Conservation (phyloP, 2,329 filamentous ascomycete species). For the Phialophora expanda region DNA sequence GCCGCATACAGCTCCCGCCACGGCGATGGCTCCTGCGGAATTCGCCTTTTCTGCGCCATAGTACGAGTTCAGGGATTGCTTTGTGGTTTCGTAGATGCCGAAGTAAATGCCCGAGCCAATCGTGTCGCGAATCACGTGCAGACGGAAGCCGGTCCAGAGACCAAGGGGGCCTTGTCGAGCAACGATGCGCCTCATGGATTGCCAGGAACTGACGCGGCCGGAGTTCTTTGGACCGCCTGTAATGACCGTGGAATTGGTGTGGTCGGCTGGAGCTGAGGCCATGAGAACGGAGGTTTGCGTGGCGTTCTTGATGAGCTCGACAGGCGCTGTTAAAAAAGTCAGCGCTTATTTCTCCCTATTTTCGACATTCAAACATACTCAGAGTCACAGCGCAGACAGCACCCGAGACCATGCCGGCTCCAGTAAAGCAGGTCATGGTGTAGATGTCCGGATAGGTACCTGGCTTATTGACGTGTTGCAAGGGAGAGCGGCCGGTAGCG, state of each 20-base stretch:
- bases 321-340: slow-evolving; percentile 46
- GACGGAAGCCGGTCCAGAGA: slow-evolving; percentile 53
- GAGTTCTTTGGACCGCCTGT: slow-evolving; percentile 36
- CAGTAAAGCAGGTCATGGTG: slow-evolving; percentile 51
- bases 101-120: slow-evolving; percentile 55
- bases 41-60: slow-evolving; percentile 50
- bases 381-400: slow-evolving; percentile 50
- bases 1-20: slow-evolving; percentile 54
- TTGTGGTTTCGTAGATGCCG: slow-evolving; percentile 54
- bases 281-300: slow-evolving; percentile 56
- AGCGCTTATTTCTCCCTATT: slow-evolving; percentile 5
- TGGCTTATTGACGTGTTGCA: slow-evolving; percentile 49
- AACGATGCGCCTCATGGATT: slow-evolving; percentile 52
- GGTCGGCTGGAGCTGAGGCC: slow-evolving; percentile 36
- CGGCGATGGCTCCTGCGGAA: slow-evolving; percentile 51
- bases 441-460: slow-evolving; percentile 50
- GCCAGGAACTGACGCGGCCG: slow-evolving; percentile 50
- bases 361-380: slow-evolving; percentile 44
- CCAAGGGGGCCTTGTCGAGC: slow-evolving; percentile 51
- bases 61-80: slow-evolving; percentile 53
- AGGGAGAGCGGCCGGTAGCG: slow-evolving; percentile 50
- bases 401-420: slow-evolving; percentile 51
- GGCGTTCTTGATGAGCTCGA: slow-evolving; percentile 56
- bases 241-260: slow-evolving; percentile 10
- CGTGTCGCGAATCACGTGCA: slow-evolving; percentile 53